Evolutionary conservation across 1,284 basidiomycete genomes (phyloP).

Genomic region (Anthracocystis setariae): DNA sequence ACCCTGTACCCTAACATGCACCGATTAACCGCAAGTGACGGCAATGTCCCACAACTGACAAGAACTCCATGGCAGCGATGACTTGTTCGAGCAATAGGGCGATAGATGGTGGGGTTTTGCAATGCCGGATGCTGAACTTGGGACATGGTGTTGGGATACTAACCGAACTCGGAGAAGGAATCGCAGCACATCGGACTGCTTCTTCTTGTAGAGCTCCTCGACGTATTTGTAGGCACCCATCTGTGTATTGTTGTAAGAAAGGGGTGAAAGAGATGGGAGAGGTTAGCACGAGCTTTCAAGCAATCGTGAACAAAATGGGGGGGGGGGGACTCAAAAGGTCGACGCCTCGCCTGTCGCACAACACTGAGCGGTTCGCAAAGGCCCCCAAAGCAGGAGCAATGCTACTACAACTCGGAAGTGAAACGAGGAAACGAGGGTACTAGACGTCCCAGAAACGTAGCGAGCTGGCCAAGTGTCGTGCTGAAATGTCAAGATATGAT

Average conservation of each 20-base stretch:
- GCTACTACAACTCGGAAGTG: slow-evolving; percentile 46
- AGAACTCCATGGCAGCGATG: too few relatives aligned
- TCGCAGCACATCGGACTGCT: slow-evolving; percentile 95
- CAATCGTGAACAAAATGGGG: slow-evolving; percentile 39
- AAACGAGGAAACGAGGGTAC: slow-evolving; percentile 22
- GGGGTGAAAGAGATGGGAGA: slow-evolving; percentile 7
- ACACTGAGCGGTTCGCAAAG: slow-evolving; percentile 36
- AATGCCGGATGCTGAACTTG: background rate
- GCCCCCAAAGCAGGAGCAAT: background rate
- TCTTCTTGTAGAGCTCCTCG: slow-evolving; percentile 79
- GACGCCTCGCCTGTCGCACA: slow-evolving; percentile 30
- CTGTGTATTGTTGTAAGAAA: slow-evolving; percentile 25
- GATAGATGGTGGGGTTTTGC: slow-evolving; percentile 4
- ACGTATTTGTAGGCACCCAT: slow-evolving; percentile 91
- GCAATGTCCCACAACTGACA: too few relatives aligned
- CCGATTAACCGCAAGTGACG: too few relatives aligned
- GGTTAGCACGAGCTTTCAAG: slow-evolving; percentile 55
- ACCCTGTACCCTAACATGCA: too few relatives aligned
- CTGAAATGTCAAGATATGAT: background rate
- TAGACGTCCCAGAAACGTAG: slow-evolving; percentile 43
- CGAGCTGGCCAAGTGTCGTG: background rate
- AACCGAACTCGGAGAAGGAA: slow-evolving; percentile 97
- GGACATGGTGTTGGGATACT: slow-evolving; percentile 62
- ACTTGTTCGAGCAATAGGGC: too few relatives aligned
- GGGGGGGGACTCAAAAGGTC: slow-evolving; percentile 44